Evolutionary conservation across 139 green algal species (phyloP), one percentile per base, ranked within the genome.

Genomic region (Dunaliella sp.): DNA sequence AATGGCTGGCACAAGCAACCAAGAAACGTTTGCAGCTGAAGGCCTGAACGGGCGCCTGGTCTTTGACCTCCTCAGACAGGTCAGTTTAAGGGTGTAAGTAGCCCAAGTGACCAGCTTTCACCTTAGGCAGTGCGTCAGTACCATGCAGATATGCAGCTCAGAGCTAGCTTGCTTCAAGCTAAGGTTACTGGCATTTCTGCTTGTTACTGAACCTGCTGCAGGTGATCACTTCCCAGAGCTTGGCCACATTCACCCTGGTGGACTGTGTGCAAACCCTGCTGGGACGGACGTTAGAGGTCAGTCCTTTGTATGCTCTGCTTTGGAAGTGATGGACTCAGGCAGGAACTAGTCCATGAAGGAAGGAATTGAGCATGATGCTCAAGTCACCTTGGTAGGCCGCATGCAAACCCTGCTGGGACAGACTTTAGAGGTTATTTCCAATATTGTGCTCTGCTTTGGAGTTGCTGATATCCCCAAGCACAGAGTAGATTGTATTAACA

Each of bases 1-100:
- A 34, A 96, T 97, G 94, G 77, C 83, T 0, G 87, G 59, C 77
- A 97, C 90, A 58, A 95, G 90, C 91, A 97, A 97, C 85, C 94
- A 97, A 75, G 87, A 93, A 87, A 93, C 90, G 3, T 93, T 91
- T 85, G 85, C 75, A 25, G 88, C 86, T 0, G 73, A 86, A 22
- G 83, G 87, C 1, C 16, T 91, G 38, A 26, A 31, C 3, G 90
- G 90, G 1, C 83, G 90, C 1, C 82, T 93, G 36, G 88, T 91
- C 36, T 65, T 91, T 77, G 90, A 93, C 28, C 83, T 93, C 48
- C 87, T 93, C 36, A 28, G 90, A 1, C 90, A 93, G 91, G 86
- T 88, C 73, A 12, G 87, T 16, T 48, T 26, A 75, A 21, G 22
- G 21, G 21, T 75, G 58, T 75, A 24, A 21, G 24, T n/a, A 24